These are phyloP conservation scores for Fusarium sp. DNA, from an alignment of 2,329 filamentous ascomycete species.

Conservation along the genomic window DNA sequence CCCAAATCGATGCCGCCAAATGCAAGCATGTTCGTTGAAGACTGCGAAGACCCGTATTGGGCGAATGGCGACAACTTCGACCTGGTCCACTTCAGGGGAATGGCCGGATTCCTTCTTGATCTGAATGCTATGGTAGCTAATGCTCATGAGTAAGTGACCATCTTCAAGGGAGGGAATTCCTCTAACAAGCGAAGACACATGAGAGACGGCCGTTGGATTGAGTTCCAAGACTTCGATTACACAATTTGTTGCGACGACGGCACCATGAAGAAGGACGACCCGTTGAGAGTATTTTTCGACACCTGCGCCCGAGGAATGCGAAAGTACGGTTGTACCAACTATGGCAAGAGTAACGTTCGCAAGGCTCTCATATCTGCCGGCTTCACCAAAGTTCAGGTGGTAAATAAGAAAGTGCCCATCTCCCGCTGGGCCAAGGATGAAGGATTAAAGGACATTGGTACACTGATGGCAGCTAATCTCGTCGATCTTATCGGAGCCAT, in stretches of 20 bases:
- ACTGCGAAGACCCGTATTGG: slow-evolving; percentile 69
- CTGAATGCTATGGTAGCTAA: slow-evolving; percentile 58
- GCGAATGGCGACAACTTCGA: slow-evolving; percentile 64
- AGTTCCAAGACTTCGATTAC: slow-evolving; percentile 60
- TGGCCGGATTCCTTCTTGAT: slow-evolving; percentile 63
- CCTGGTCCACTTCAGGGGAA: slow-evolving; percentile 64
- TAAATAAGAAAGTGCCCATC: slow-evolving; percentile 59
- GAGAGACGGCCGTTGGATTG: slow-evolving; percentile 62
- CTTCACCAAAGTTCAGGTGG: slow-evolving; percentile 57
- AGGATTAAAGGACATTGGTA: slow-evolving; percentile 54
- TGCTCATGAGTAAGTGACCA: slow-evolving; percentile 49
- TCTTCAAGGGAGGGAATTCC: neutral
- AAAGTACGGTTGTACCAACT: slow-evolving; percentile 55
- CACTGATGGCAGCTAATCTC: slow-evolving; percentile 58
- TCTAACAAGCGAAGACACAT: slow-evolving; percentile 51
- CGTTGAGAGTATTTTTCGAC: slow-evolving; percentile 51
- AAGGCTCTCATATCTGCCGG: slow-evolving; percentile 54
- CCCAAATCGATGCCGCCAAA: slow-evolving; percentile 66
- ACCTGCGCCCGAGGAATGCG: slow-evolving; percentile 48
- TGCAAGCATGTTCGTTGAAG: slow-evolving; percentile 71
- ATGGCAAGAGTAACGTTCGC: slow-evolving; percentile 50
- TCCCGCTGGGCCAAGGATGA: slow-evolving; percentile 58
- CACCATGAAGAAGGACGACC: slow-evolving; percentile 56
- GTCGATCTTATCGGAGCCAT: slow-evolving; percentile 56
- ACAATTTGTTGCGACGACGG: slow-evolving; percentile 57